Evolutionary conservation across 2,329 filamentous ascomycete genomes (phyloP).

Genomic region (Stemphylium beticola): DNA sequence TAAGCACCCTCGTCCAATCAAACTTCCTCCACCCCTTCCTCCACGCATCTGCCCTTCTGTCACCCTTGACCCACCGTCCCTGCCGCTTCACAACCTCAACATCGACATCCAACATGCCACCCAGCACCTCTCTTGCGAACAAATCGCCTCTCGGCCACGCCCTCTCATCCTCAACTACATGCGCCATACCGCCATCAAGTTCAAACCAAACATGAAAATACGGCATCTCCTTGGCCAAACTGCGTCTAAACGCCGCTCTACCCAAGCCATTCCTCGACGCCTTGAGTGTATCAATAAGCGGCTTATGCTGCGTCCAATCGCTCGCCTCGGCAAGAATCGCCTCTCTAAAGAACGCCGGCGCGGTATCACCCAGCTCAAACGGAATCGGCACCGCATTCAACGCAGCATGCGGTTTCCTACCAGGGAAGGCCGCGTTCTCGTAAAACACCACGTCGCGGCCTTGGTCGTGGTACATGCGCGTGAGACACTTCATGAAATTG

Average conservation of each 20-base stretch:
- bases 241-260: constrained; percentile 79
- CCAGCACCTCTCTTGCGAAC: constrained; percentile 90
- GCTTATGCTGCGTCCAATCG: constrained; percentile 95
- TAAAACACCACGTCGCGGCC: constrained; percentile 95
- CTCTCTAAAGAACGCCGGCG: constrained; percentile 93
- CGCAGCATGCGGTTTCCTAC: constrained; percentile 80
- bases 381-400: constrained; percentile 88
- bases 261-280: constrained; percentile 72
- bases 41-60: constrained; percentile 75
- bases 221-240: constrained; percentile 91
- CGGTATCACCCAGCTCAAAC: constrained; percentile 86
- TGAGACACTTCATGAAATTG: constrained; percentile 98
- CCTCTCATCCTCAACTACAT: constrained; percentile 85
- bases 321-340: constrained; percentile 87
- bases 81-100: constrained; percentile 88
- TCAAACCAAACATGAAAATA: constrained; percentile 98
- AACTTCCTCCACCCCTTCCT: constrained; percentile 88
- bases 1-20: constrained; percentile 78
- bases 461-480: constrained; percentile 91
- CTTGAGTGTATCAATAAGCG: constrained; percentile 85
- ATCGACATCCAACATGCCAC: constrained; percentile 86
- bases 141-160: constrained; percentile 90
- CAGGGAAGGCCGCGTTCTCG: constrained; percentile 87
- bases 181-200: constrained; percentile 88
- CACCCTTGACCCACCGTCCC: constrained; percentile 78